Evolutionary conservation across 768 basidiomycete species (phyloP).

Genomic region (Leccinum boreale): DNA sequence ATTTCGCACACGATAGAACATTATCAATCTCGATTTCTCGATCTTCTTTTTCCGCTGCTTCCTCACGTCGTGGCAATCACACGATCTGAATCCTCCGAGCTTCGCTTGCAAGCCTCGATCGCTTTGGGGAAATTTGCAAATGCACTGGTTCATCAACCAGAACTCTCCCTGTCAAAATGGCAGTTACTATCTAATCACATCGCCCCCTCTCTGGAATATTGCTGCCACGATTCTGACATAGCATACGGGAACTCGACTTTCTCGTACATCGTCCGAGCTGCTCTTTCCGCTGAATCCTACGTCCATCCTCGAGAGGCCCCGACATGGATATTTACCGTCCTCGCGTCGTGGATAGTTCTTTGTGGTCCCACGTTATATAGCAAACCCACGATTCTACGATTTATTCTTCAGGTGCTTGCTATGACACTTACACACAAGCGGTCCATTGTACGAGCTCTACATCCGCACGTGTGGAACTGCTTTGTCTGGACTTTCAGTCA

Average conservation of each 20-base stretch:
- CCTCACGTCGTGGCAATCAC: slow-evolving; percentile 19
- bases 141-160: slow-evolving; percentile 31
- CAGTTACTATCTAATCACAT: slow-evolving; percentile 25
- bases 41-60: slow-evolving; percentile 18
- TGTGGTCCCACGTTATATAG: slow-evolving; percentile 43
- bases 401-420: slow-evolving; percentile 36
- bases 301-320: slow-evolving; percentile 28
- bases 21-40: slow-evolving; percentile 16
- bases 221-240: slow-evolving; percentile 6
- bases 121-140: slow-evolving; percentile 25
- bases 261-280: slow-evolving; percentile 23
- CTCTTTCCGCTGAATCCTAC: slow-evolving; percentile 25
- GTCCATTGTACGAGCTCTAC: slow-evolving; percentile 35
- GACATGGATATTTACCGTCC: slow-evolving; percentile 42
- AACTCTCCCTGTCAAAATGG: slow-evolving; percentile 27
- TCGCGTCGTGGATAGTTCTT: slow-evolving; percentile 48
- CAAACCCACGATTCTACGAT: slow-evolving; percentile 36
- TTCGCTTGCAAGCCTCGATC: slow-evolving; percentile 21
- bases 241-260: slow-evolving; percentile 17
- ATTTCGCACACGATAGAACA: slow-evolving; percentile 22
- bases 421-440: slow-evolving; percentile 33
- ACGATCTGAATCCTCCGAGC: slow-evolving; percentile 10
- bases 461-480: slow-evolving; percentile 49
- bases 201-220: slow-evolving; percentile 23
- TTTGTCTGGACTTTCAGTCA: slow-evolving; percentile 55